Evolutionary conservation across 331 rosid genomes (phyloP), one percentile per base, ranked within the genome.

Genomic region (Spiraea crenata): DNA sequence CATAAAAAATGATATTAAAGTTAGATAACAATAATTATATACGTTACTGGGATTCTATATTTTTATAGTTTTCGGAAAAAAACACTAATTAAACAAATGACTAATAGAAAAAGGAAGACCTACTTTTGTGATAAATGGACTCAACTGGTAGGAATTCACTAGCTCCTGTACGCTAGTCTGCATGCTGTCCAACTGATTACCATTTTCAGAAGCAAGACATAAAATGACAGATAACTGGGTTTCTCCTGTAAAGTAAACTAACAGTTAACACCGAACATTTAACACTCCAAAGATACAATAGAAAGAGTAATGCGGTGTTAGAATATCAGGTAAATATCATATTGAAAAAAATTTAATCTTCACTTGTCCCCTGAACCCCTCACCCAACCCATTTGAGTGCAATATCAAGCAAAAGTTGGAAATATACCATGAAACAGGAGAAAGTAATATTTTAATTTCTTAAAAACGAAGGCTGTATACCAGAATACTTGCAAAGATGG

Each of bases 101-200:
- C 34, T 10, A 51, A 60, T 59, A 71, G 25, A 65, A 44, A 73
- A 81, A 81, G 16, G 73, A 80, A 84, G 59, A 90, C 92, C 82
- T 85, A 93, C 97, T 86, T 93, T 88, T 80, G 95, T 77, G 76
- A 81, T 79, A 84, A 87, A 93, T 76, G 96, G 85, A 90, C 87
- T 90, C 92, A 93, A 87, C 86, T 85, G 85, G 83, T 88, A 79
- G 81, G 81, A 78, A 49, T 61, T 70, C 68, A 90, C 78, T 63
- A 89, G 80, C 87, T 87, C 92, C 66, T 69, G 87, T 25, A 93
- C 82, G 71, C 70, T 80, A 7, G 70, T 74, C 3, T 86, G 84
- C 67, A 88, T 67, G 71, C 17, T 67, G 74, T 81, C 90, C 79
- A 78, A 47, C 63, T 82, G 85, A 77, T 72, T 17, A 51, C 74